Conservation (phyloP, 202 grass and related monocot species). For the Musa balbisiana region DNA sequence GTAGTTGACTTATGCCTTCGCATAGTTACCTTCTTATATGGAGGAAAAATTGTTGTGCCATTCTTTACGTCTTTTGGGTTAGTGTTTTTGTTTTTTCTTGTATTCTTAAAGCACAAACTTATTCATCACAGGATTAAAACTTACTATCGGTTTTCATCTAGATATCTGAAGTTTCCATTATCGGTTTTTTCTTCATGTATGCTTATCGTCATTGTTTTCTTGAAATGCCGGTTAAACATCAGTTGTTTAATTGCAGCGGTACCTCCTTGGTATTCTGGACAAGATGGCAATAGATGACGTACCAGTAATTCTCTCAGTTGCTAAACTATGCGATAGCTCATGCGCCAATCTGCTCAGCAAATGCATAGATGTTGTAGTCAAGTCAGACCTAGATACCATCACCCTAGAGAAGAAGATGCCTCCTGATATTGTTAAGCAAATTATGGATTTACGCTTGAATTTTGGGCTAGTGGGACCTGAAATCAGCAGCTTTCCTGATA, state of each 20-base stretch:
- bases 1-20: too few species aligned
- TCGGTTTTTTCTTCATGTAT: neutral
- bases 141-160: neutral
- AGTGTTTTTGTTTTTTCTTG: neutral
- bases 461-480: constrained; percentile 37
- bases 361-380: constrained; percentile 54
- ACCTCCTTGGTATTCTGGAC: constrained; percentile 75
- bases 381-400: constrained; percentile 58
- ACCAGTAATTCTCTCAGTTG: constrained; percentile 55
- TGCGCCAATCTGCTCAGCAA: constrained; percentile 45
- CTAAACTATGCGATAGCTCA: constrained; percentile 50
- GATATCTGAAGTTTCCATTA: neutral
- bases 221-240: neutral
- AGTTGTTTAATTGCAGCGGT: constrained; percentile 45
- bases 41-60: too few species aligned
- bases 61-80: too few species aligned
- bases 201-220: neutral
- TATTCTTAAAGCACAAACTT: neutral
- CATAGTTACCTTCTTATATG: too few species aligned
- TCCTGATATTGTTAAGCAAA: constrained; percentile 47
- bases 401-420: constrained; percentile 61
- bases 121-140: neutral
- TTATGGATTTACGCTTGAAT: constrained; percentile 43
- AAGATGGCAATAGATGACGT: constrained; percentile 65
- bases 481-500: constrained; percentile 42